Base-by-base conservation (phyloP, 495 filamentous ascomycete species). In the Penicillium dipodomyicola region DNA sequence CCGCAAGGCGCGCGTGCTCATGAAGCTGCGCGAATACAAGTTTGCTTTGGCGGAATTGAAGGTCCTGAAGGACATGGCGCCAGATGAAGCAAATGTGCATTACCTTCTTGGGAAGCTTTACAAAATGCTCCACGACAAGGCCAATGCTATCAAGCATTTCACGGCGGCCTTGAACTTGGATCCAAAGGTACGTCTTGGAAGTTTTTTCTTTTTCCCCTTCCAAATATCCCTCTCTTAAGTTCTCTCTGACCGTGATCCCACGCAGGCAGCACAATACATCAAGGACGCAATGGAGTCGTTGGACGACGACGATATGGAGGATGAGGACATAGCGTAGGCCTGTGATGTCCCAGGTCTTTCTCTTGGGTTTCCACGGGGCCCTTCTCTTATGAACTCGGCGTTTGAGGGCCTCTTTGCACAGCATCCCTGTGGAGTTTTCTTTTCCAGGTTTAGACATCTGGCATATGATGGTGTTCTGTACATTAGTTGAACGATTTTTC, bases 61-160 rank as follows among this genome's bases (percentile, higher is more conserved):
- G 69, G 79, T 92, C 11, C 74, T 97, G 55, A 91, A 93, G 68
- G 91, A 96, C 56, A 78, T 95, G 52, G 92, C 91, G 33, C 94
- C 95, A 1, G 91, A 98, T 64, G 92, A 96, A 67, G 90, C 95
- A 20, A 96, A 91, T 63, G 93, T 98, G 25, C 93, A 96, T 70
- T 98, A 94, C 73, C 79, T 92, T 37, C 81, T 97, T 4, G 94
- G 92, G 12, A 91, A 87, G 69, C 72, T 95, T 55, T 92, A 95
- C 71, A 96, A 95, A 75, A 80, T 76, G 58, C 61, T 96, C 54
- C 82, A 82, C 48, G 86, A 96, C 63, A 93, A 89, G 71, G 82
- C 80, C 58, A 80, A 83, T 57, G 91, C 95, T 39, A 90, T 98
- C 50, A 85, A 88, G 62, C 90, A 96, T 69, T 96, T 94, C 62